Evolutionary conservation across 2,329 filamentous ascomycete species (phyloP).

Genomic region (Hyphodiscus sp.): DNA sequence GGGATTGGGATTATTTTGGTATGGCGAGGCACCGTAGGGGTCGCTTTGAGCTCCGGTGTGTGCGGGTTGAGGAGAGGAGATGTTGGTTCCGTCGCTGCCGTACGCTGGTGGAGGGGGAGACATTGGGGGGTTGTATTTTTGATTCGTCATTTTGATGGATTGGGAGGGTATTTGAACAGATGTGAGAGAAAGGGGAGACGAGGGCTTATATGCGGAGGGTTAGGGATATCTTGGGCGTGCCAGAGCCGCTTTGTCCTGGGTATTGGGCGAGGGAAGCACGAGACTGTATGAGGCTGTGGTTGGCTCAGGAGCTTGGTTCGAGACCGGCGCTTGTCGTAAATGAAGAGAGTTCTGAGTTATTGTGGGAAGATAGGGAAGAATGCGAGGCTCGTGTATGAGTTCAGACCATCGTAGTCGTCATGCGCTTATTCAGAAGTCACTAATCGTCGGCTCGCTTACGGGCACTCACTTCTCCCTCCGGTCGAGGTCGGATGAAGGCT

Average conservation of each 20-base stretch:
- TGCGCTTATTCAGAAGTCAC: not conserved
- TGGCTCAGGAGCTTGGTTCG: not conserved
- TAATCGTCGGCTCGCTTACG: too few relatives aligned
- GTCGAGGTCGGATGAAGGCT: too few relatives aligned
- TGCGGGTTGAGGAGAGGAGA: conserved; percentile 16
- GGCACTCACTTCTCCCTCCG: too few relatives aligned
- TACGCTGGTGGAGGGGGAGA: conserved; percentile 23
- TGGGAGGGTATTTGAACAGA: not conserved
- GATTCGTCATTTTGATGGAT: conserved; percentile 13
- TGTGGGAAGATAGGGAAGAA: not conserved
- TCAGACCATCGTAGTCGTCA: not conserved
- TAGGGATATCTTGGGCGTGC: not conserved
- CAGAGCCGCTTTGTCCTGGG: too few relatives aligned
- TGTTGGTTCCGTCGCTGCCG: conserved; percentile 9
- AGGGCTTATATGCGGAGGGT: not conserved
- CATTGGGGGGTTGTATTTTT: conserved; percentile 16
- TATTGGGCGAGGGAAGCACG: too few relatives aligned
- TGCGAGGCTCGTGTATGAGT: not conserved
- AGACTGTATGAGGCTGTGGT: too few relatives aligned
- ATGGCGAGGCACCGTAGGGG: conserved; percentile 9
- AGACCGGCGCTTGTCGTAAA: not conserved
- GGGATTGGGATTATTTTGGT: not conserved
- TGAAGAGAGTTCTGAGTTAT: not conserved
- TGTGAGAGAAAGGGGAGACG: not conserved
- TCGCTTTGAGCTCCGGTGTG: conserved; percentile 15